Conservation (phyloP, 345 rosid species). For the Ceriops tagal region DNA sequence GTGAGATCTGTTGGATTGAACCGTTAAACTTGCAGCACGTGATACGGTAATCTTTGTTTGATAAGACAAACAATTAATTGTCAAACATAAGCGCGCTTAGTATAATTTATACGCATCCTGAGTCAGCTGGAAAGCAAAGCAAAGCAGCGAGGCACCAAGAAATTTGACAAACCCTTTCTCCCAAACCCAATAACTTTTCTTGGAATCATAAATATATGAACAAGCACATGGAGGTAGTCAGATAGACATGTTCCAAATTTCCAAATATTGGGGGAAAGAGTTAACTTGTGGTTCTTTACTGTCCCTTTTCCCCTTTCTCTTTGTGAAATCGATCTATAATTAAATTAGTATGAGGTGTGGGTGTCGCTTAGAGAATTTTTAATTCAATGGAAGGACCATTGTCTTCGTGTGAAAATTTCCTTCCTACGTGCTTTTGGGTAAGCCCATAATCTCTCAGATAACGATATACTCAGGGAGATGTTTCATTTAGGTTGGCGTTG, state of each 20-base stretch:
- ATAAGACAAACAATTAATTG: too few relatives aligned
- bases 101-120: too few relatives aligned
- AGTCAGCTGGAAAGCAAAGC: background rate
- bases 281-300: background rate
- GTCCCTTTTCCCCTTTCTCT: background rate
- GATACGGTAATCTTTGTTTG: too few relatives aligned
- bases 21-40: too few relatives aligned
- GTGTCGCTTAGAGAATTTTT: slow-evolving; percentile 2
- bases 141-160: background rate
- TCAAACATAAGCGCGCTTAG: too few relatives aligned
- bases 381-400: background rate
- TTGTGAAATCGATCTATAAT: too few relatives aligned
- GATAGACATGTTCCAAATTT: background rate
- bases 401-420: background rate
- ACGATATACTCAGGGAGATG: too few relatives aligned
- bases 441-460: too few relatives aligned
- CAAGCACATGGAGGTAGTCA: background rate
- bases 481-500: too few relatives aligned
- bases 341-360: background rate
- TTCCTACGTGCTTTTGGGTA: too few relatives aligned
- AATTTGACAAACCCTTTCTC: background rate
- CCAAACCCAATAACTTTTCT: background rate
- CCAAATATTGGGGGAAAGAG: background rate
- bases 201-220: slow-evolving; percentile 7
- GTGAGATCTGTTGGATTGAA: too few relatives aligned